Evolutionary conservation across 2,329 filamentous ascomycete species (phyloP).

Genomic region (Ophiostoma quercus): DNA sequence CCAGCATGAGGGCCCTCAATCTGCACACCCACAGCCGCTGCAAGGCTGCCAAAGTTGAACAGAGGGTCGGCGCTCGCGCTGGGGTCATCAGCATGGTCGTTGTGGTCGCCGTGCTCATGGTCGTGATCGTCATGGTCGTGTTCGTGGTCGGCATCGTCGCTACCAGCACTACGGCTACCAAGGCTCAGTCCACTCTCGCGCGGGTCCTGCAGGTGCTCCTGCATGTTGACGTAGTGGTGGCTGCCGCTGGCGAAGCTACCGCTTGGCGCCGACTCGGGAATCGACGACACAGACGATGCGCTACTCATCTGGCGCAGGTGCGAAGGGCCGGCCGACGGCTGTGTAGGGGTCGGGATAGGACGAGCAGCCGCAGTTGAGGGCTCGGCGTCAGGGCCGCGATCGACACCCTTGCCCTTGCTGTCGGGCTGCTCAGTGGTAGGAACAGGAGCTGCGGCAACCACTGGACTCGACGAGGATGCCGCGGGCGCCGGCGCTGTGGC

Average conservation of each 20-base stretch:
- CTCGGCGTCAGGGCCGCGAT: constrained; percentile 41
- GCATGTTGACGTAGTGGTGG: constrained; percentile 29
- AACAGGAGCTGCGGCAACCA: neutral
- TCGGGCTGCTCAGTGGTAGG: neutral
- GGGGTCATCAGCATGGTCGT: constrained; percentile 39
- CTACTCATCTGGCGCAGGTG: constrained; percentile 80
- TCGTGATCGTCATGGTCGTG: neutral
- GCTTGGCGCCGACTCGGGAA: constrained; percentile 52
- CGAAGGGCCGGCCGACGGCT: constrained; percentile 57
- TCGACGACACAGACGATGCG: constrained; percentile 77
- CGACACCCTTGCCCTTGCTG: constrained; percentile 64
- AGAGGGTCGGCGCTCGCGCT: constrained; percentile 63
- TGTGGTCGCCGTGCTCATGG: constrained; percentile 37
- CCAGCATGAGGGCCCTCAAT: constrained; percentile 47
- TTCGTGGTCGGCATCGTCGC: constrained; percentile 30
- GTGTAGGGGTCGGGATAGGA: constrained; percentile 42
- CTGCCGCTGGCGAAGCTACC: constrained; percentile 41
- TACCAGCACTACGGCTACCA: constrained; percentile 32
- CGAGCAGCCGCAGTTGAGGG: constrained; percentile 36
- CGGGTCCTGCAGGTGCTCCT: constrained; percentile 40
- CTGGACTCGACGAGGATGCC: constrained; percentile 28
- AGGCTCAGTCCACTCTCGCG: constrained; percentile 52
- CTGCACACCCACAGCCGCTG: constrained; percentile 71
- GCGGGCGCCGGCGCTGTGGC: constrained; percentile 32
- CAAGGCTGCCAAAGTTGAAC: constrained; percentile 87